These are phyloP conservation scores for Parmelia sp. DNA, from an alignment of 495 filamentous ascomycete species.

Conservation along the genomic window DNA sequence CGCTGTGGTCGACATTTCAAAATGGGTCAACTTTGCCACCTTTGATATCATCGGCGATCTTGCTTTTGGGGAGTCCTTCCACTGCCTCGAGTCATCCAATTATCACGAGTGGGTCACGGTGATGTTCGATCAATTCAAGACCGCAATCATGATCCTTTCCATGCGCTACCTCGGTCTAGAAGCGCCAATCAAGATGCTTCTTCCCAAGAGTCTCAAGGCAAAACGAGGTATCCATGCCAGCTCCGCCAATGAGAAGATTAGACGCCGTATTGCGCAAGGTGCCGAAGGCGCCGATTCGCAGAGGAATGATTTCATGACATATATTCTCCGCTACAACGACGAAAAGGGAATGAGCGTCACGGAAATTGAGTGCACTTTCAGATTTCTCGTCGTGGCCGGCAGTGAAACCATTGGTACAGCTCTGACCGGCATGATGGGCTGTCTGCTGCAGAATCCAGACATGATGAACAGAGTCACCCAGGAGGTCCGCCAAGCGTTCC, in stretches of 20 bases:
- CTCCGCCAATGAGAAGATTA: neutral
- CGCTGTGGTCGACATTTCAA: conserved; percentile 27
- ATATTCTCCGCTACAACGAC: conserved; percentile 26
- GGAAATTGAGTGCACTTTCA: conserved; percentile 31
- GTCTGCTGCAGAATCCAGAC: conserved; percentile 33
- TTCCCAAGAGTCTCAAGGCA: conserved; percentile 33
- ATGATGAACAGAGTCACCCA: conserved; percentile 36
- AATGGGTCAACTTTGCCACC: conserved; percentile 47
- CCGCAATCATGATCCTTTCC: conserved; percentile 17
- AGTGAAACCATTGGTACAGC: conserved; percentile 46
- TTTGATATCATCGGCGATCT: conserved; percentile 57
- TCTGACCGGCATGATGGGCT: conserved; percentile 36
- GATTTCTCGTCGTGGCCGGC: conserved; percentile 41
- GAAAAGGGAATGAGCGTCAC: conserved; percentile 25
- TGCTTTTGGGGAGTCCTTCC: conserved; percentile 47
- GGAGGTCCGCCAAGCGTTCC: conserved; percentile 37
- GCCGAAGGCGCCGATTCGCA: conserved; percentile 24
- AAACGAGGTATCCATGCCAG: neutral
- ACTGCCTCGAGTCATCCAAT: conserved; percentile 40
- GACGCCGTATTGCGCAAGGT: neutral
- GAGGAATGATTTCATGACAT: conserved; percentile 26
- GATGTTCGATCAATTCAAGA: conserved; percentile 25
- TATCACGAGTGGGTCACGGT: conserved; percentile 41
- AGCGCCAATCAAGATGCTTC: neutral
- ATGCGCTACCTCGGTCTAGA: conserved; percentile 31